Conservation (phyloP, 371 early-diverging fungal genomes). For the Lichtheimia ornata region DNA sequence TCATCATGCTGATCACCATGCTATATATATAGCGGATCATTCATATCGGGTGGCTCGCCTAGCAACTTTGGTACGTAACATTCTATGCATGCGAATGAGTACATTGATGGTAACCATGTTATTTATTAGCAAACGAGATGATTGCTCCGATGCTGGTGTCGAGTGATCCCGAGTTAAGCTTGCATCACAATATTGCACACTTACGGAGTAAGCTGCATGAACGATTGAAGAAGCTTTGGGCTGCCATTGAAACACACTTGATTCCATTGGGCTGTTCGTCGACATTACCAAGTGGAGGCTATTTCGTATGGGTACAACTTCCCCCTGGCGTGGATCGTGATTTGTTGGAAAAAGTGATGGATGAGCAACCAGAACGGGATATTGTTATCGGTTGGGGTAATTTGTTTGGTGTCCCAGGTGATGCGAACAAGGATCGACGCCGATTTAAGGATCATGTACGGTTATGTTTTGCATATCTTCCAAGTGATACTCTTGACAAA, state of each 20-base stretch:
- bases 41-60: conserved; percentile 42
- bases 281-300: conserved; percentile 35
- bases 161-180: conserved; percentile 10
- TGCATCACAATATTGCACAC: conserved; percentile 25
- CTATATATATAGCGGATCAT: conserved; percentile 37
- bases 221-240: conserved; percentile 29
- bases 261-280: conserved; percentile 35
- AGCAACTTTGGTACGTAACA: conserved; percentile 27
- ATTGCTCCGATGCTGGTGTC: conserved; percentile 28
- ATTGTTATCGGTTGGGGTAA: conserved; percentile 29
- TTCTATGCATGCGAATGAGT: background rate
- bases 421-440: background rate
- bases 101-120: background rate
- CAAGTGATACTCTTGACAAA: background rate
- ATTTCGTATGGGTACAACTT: conserved; percentile 45
- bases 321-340: conserved; percentile 23
- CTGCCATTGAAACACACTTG: conserved; percentile 22
- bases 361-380: conserved; percentile 9
- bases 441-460: conserved; percentile 10
- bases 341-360: conserved; percentile 18
- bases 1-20: background rate
- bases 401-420: conserved; percentile 22
- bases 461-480: conserved; percentile 24
- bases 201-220: conserved; percentile 16
- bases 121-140: conserved; percentile 27